Evolutionary conservation across 495 filamentous ascomycete genomes (phyloP).

Genomic region (Penicillium goetzii): DNA sequence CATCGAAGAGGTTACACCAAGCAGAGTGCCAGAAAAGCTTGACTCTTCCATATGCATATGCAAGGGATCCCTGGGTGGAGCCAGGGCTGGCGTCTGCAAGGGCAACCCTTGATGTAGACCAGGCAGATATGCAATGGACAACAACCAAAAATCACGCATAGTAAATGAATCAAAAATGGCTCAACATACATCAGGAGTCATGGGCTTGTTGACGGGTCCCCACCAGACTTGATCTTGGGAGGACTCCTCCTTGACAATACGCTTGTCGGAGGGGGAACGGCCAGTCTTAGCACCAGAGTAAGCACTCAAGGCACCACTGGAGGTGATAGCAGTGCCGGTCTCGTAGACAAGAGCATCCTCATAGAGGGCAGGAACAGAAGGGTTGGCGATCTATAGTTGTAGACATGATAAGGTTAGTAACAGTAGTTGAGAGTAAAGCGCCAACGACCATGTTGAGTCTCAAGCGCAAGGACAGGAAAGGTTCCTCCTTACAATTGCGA

Average conservation of each 20-base stretch:
- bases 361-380: constrained; percentile 91
- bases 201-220: constrained; percentile 98
- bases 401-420: constrained; percentile 2
- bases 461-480: constrained; percentile 7
- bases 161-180: background rate
- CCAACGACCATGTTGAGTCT: constrained; percentile 16
- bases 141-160: constrained; percentile 31
- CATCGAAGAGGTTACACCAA: constrained; percentile 11
- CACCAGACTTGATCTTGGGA: constrained; percentile 96
- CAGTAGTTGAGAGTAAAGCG: constrained; percentile 25
- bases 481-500: constrained; percentile 77
- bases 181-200: constrained; percentile 90
- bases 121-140: constrained; percentile 21
- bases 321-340: constrained; percentile 95
- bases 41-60: constrained; percentile 20
- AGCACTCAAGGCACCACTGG: constrained; percentile 89
- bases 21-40: constrained; percentile 43
- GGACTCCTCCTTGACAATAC: constrained; percentile 87
- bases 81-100: constrained; percentile 37
- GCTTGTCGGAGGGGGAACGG: constrained; percentile 94
- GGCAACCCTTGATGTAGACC: constrained; percentile 22
- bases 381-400: constrained; percentile 73
- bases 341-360: constrained; percentile 99
- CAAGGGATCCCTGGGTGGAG: constrained; percentile 25
- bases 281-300: constrained; percentile 99